phyloP scores from a whole-genome alignment of 2,329 filamentous ascomycete species.

The Eutypella sp. region DNA sequence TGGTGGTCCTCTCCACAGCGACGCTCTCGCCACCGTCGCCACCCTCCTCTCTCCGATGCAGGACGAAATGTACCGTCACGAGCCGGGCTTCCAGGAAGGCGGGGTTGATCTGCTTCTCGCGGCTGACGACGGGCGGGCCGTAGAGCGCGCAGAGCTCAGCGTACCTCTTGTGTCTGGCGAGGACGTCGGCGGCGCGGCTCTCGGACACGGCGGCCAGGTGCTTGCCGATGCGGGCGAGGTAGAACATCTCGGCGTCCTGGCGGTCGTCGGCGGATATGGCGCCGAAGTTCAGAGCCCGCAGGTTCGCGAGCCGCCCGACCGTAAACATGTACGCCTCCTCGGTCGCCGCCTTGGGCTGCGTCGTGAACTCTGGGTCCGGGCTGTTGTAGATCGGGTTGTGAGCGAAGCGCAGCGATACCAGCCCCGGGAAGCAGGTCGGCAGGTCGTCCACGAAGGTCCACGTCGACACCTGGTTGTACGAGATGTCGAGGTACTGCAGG shows the following conservation, averaged over 20 bases:
- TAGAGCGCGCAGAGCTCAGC: slow-evolving; percentile 68
- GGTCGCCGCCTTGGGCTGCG: slow-evolving; percentile 33
- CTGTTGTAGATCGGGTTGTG: slow-evolving; percentile 79
- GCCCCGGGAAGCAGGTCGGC: slow-evolving; percentile 61
- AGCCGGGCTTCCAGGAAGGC: slow-evolving; percentile 78
- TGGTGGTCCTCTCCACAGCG: slow-evolving; percentile 28
- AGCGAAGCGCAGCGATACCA: slow-evolving; percentile 71
- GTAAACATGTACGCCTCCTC: slow-evolving; percentile 90
- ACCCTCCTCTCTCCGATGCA: slow-evolving; percentile 8
- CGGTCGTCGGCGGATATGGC: slow-evolving; percentile 68
- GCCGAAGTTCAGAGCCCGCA: slow-evolving; percentile 70
- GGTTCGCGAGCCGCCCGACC: slow-evolving; percentile 63
- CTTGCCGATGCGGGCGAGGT: slow-evolving; percentile 75
- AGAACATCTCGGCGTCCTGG: slow-evolving; percentile 87
- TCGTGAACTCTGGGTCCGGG: slow-evolving; percentile 30
- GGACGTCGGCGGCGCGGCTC: slow-evolving; percentile 47
- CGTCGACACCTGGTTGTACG: slow-evolving; percentile 61
- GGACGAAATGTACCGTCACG: slow-evolving; percentile 56
- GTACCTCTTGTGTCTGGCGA: slow-evolving; percentile 66
- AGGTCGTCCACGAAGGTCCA: slow-evolving; percentile 75
- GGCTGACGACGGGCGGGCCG: slow-evolving; percentile 62
- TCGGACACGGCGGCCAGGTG: slow-evolving; percentile 62
- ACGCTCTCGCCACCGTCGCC: not conserved
- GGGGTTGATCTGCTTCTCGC: slow-evolving; percentile 59
- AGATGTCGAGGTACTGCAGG: slow-evolving; percentile 65